These are phyloP conservation scores for Scedosporium boydii DNA, from an alignment of 2,329 filamentous ascomycete genomes.

Conservation along the genomic window DNA sequence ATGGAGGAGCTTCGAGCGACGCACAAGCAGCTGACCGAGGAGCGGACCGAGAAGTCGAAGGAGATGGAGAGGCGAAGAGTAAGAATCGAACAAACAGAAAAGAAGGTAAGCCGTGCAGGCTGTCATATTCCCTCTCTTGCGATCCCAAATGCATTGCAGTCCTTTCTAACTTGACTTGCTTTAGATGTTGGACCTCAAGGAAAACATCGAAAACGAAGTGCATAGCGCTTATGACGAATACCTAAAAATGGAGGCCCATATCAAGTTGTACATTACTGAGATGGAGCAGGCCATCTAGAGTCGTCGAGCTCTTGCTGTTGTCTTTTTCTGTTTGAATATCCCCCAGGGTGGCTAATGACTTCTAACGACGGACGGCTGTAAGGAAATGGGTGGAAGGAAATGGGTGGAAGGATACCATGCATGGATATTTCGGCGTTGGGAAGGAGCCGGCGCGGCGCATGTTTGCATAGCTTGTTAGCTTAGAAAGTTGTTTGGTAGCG, in stretches of 20 bases:
- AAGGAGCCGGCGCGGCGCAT: conserved; percentile 2
- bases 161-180: conserved; percentile 16
- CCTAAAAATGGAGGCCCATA: conserved; percentile 93
- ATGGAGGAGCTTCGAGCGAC: conserved; percentile 83
- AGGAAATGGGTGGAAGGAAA: conserved; percentile 14
- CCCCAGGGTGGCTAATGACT: background rate
- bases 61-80: conserved; percentile 89
- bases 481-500: background rate
- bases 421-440: conserved; percentile 27
- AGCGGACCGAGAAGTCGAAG: conserved; percentile 75
- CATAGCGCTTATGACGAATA: conserved; percentile 88
- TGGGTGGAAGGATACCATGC: conserved; percentile 26
- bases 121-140: conserved; percentile 1
- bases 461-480: background rate
- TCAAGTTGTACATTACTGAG: conserved; percentile 95
- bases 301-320: background rate
- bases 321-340: background rate
- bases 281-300: conserved; percentile 78
- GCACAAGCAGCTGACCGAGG: conserved; percentile 73
- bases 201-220: conserved; percentile 93
- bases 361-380: background rate
- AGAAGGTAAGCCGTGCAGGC: conserved; percentile 60
- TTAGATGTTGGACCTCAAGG: conserved; percentile 94
- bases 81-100: conserved; percentile 96
- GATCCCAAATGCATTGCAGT: background rate